A percentile compares a stretch with the other conserved stretches of the same genome.
Evolutionary conservation across 495 filamentous ascomycete species (phyloP).

Genomic region (Schizothecium vesticola): DNA sequence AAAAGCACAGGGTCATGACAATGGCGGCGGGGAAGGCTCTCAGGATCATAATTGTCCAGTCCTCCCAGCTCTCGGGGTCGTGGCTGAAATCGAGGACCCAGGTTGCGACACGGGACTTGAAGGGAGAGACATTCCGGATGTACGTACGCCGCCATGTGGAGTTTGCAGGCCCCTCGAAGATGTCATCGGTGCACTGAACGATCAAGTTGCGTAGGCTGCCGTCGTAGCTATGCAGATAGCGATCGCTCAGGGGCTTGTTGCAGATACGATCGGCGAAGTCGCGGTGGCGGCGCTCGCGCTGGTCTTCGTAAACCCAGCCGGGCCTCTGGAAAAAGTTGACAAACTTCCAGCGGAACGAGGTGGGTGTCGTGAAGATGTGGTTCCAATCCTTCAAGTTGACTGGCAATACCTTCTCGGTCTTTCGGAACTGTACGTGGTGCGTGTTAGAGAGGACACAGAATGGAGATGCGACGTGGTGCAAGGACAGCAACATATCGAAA

Average conservation of each 20-base stretch:
- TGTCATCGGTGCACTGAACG: constrained; percentile 16
- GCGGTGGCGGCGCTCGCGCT: too few relatives aligned
- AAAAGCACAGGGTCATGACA: constrained; percentile 8
- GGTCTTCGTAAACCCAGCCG: too few relatives aligned
- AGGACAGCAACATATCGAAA: too few relatives aligned
- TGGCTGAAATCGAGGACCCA: constrained; percentile 15
- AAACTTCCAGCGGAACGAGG: too few relatives aligned
- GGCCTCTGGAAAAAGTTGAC: too few relatives aligned
- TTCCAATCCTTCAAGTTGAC: too few relatives aligned
- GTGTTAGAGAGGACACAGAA: too few relatives aligned
- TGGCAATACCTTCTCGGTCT: too few relatives aligned
- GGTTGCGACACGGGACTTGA: constrained; percentile 11
- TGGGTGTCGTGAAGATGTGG: too few relatives aligned
- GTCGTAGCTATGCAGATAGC: constrained; percentile 15
- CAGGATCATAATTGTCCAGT: constrained; percentile 9
- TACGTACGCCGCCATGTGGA: constrained; percentile 18
- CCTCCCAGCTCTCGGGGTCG: constrained; percentile 9
- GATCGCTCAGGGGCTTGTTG: constrained; percentile 9
- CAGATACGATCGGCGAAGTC: too few relatives aligned
- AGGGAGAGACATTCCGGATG: constrained; percentile 15
- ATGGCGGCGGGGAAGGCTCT: constrained; percentile 11
- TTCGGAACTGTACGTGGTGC: too few relatives aligned
- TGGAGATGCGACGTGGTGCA: too few relatives aligned
- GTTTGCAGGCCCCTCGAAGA: constrained; percentile 4
- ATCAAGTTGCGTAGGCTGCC: constrained; percentile 17